Percentiles rank a stretch among this genome's conserved stretches.
Conservation (phyloP, 2,329 filamentous ascomycete genomes). For the Basipetospora chlamydospora region DNA sequence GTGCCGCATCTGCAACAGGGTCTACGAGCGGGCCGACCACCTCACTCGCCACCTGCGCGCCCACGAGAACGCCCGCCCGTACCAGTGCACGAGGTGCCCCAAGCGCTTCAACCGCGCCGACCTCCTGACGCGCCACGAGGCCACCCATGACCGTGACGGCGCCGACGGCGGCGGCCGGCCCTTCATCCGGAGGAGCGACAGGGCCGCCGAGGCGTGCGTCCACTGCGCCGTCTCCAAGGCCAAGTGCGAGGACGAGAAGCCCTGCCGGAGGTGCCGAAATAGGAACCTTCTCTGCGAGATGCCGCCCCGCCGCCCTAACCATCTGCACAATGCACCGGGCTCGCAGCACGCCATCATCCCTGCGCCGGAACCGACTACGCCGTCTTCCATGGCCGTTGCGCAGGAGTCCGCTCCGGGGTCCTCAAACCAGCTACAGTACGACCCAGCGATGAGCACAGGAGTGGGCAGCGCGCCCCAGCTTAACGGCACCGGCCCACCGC, state of each 20-base stretch:
- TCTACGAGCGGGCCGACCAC: slow-evolving; percentile 39
- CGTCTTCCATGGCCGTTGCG: neutral
- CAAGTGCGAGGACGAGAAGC: slow-evolving; percentile 40
- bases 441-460: neutral
- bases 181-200: slow-evolving; percentile 28
- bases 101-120: slow-evolving; percentile 40
- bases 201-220: slow-evolving; percentile 38
- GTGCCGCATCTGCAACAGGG: slow-evolving; percentile 34
- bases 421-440: neutral
- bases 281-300: slow-evolving; percentile 29
- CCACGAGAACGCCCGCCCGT: slow-evolving; percentile 34
- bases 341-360: neutral
- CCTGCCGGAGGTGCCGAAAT: slow-evolving; percentile 34
- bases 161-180: slow-evolving; percentile 16
- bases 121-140: slow-evolving; percentile 35
- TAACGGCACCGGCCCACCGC: neutral
- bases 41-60: slow-evolving; percentile 36
- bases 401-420: neutral
- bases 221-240: slow-evolving; percentile 36
- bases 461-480: neutral
- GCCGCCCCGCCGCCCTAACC: neutral
- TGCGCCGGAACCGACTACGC: slow-evolving; percentile 1
- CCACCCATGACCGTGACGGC: slow-evolving; percentile 31
- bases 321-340: neutral
- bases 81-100: slow-evolving; percentile 33